A percentile compares a stretch with the other conserved stretches of the same genome.
Conservation (phyloP, 116 monocot genomes). For the Iris pallida region DNA sequence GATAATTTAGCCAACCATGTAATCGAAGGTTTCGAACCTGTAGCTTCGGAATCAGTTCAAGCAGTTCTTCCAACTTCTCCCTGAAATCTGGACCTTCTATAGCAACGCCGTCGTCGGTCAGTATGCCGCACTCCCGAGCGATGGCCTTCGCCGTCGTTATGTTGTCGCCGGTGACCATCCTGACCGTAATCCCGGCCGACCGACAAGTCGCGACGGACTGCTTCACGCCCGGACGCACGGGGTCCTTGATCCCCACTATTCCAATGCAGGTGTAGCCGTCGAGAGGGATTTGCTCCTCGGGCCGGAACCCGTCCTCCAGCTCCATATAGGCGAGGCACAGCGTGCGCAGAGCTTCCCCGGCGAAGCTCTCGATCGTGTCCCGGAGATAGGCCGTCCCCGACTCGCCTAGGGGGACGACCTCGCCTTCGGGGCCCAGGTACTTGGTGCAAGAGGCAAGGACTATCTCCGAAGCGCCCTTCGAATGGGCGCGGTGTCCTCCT, state of each 20-base stretch:
- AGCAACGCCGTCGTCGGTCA: constrained; percentile 67
- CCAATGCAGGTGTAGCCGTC: constrained; percentile 63
- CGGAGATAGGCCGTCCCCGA: constrained; percentile 20
- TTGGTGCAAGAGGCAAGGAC: constrained; percentile 53
- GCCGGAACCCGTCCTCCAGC: constrained; percentile 30
- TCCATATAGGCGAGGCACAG: constrained; percentile 71
- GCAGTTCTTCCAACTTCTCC: constrained; percentile 36
- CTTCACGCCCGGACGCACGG: constrained; percentile 69
- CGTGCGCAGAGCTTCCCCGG: constrained; percentile 67
- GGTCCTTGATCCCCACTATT: constrained; percentile 79
- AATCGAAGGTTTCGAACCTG: constrained; percentile 29
- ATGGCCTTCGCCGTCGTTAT: constrained; percentile 81
- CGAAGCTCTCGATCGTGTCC: constrained; percentile 52
- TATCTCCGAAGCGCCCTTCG: constrained; percentile 80
- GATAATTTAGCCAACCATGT: no score
- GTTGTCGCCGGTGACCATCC: constrained; percentile 84
- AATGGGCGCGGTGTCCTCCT: constrained; percentile 38
- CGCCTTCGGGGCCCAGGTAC: constrained; percentile 37
- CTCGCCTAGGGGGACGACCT: constrained; percentile 42
- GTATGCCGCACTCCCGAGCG: constrained; percentile 75
- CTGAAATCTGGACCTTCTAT: constrained; percentile 81
- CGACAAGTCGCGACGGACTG: constrained; percentile 64
- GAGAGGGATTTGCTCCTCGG: constrained; percentile 37
- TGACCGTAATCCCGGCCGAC: constrained; percentile 65
- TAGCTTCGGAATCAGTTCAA: constrained; percentile 58